A percentile compares a stretch with the other conserved stretches of the same genome.
Evolutionary conservation across 179 eudicot species (phyloP).

Genomic region (Beta lomatogona): DNA sequence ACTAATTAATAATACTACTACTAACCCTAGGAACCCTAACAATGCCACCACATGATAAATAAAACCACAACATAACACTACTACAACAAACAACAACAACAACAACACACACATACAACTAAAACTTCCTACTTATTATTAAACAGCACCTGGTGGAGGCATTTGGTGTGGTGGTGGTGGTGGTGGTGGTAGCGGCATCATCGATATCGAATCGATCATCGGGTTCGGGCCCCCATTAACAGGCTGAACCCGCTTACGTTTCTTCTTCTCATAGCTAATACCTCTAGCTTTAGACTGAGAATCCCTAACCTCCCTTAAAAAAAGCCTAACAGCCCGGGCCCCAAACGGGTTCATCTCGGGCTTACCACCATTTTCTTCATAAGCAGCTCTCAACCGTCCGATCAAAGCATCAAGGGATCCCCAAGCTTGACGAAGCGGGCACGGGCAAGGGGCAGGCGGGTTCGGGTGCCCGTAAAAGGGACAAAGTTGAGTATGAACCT

Average conservation of each 20-base stretch:
- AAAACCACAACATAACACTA: not conserved
- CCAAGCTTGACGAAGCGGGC: slow-evolving; percentile 91
- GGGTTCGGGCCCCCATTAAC: not conserved
- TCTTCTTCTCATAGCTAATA: slow-evolving; percentile 82
- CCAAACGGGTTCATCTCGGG: slow-evolving; percentile 85
- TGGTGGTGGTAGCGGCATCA: not conserved
- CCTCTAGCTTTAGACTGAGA: slow-evolving; percentile 75
- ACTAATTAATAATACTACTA: not conserved
- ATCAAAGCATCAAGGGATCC: slow-evolving; percentile 82
- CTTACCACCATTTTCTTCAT: slow-evolving; percentile 81
- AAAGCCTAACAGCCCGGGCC: slow-evolving; percentile 72
- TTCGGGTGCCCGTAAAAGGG: slow-evolving; percentile 73
- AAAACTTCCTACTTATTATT: not conserved
- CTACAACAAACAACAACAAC: not conserved
- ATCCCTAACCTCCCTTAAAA: slow-evolving; percentile 73
- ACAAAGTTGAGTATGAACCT: slow-evolving; percentile 63
- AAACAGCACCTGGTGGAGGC: slow-evolving; percentile 19
- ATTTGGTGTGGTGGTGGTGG: not conserved
- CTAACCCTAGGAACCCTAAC: not conserved
- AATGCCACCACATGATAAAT: not conserved
- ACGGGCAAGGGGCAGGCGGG: slow-evolving; percentile 85
- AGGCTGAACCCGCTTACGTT: slow-evolving; percentile 44
- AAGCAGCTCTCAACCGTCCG: slow-evolving; percentile 87
- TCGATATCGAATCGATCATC: not conserved
- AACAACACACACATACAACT: not conserved